These are phyloP conservation scores for Calocybe cyanea DNA, from an alignment of 768 basidiomycete genomes.

Conservation along the genomic window DNA sequence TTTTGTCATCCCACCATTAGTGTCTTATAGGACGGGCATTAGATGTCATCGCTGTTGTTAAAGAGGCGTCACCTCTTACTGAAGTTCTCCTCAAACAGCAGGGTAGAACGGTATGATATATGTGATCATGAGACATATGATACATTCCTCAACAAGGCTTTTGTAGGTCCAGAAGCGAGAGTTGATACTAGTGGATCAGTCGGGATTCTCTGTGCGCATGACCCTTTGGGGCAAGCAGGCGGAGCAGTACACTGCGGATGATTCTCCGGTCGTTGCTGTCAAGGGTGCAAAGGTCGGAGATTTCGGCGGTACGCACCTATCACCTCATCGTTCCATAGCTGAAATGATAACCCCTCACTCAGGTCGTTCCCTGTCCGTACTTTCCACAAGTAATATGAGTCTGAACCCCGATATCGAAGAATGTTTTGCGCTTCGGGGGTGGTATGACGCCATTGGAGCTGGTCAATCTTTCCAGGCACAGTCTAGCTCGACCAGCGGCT, in stretches of 20 bases:
- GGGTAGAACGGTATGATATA: constrained; percentile 53
- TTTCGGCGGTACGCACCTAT: constrained; percentile 60
- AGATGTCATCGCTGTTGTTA: constrained; percentile 90
- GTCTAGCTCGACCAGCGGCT: constrained; percentile 37
- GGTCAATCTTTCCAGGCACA: constrained; percentile 69
- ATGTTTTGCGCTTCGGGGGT: constrained; percentile 81
- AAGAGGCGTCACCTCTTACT: constrained; percentile 64
- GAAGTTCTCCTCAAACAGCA: constrained; percentile 76
- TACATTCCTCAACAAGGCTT: constrained; percentile 3
- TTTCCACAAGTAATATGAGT: constrained; percentile 76
- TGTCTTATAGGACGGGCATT: neutral
- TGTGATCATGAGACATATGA: neutral
- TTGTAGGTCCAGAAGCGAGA: constrained; percentile 84
- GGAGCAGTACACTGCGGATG: constrained; percentile 62
- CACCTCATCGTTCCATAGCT: no score
- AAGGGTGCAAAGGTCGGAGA: constrained; percentile 93
- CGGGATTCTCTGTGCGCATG: constrained; percentile 71
- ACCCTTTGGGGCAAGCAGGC: constrained; percentile 98
- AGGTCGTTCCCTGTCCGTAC: constrained; percentile 85
- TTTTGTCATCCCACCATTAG: neutral
- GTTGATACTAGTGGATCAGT: constrained; percentile 81
- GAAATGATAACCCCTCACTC: neutral
- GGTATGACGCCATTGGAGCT: constrained; percentile 79
- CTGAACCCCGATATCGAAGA: constrained; percentile 91
- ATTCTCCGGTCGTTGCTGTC: constrained; percentile 80